Evolutionary conservation across 371 early-diverging fungal genomes (phyloP).

Genomic region (Mucor piriformis): DNA sequence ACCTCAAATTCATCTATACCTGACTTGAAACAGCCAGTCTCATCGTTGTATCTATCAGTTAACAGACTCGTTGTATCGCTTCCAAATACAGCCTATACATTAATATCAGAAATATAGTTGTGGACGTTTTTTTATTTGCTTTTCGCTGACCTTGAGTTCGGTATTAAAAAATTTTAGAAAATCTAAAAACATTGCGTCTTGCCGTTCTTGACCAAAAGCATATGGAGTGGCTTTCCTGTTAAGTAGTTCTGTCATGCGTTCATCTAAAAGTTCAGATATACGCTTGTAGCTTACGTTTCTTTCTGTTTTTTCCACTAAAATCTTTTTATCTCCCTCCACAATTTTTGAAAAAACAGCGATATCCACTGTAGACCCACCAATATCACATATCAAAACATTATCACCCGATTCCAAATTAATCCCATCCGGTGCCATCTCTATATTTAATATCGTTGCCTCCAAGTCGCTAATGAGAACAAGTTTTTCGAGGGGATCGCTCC

Average conservation of each 20-base stretch:
- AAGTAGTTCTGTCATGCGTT: background rate
- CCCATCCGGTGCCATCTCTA: background rate
- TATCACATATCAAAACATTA: background rate
- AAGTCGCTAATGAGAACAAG: background rate
- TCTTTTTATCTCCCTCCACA: background rate
- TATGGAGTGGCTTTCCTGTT: background rate
- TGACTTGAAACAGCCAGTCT: background rate
- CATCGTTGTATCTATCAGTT: background rate
- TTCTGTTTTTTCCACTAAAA: background rate
- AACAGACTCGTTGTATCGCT: background rate
- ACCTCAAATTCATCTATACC: background rate
- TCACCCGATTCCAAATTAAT: background rate
- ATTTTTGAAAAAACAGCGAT: background rate
- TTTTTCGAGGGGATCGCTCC: background rate
- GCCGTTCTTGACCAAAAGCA: background rate
- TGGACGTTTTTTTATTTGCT: background rate
- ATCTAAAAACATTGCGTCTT: background rate
- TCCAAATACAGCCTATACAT: background rate
- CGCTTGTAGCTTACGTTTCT: background rate
- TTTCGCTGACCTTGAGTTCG: background rate
- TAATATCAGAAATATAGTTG: background rate
- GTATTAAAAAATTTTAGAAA: background rate
- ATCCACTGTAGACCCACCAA: background rate
- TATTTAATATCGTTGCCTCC: background rate
- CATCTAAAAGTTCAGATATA: background rate